Evolutionary conservation across 2,329 filamentous ascomycete genomes (phyloP).

Genomic region (Cordyceps tenuipes): DNA sequence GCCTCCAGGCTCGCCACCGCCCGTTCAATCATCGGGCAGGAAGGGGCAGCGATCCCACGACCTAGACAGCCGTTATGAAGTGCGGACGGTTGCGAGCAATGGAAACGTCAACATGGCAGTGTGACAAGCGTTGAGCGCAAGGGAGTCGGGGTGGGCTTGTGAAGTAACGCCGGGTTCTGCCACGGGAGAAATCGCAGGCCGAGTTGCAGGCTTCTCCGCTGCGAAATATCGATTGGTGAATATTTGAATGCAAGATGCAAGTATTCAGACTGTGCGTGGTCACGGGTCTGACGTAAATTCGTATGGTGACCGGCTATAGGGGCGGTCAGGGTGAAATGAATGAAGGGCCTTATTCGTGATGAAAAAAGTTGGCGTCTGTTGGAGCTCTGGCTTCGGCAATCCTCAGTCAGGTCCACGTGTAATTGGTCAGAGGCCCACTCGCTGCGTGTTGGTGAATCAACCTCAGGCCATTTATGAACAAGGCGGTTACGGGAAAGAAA

Average conservation of each 20-base stretch:
- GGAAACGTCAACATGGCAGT: not conserved
- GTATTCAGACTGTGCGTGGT: not conserved
- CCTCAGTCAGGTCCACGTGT: not conserved
- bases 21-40: slow-evolving; percentile 47
- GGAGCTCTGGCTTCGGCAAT: slow-evolving; percentile 10
- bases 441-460: not conserved
- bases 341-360: not conserved
- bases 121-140: not conserved
- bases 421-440: slow-evolving; percentile 9
- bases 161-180: not conserved
- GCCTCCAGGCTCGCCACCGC: slow-evolving; percentile 48
- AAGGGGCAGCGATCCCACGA: not conserved
- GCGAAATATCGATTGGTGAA: not conserved
- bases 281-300: not conserved
- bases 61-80: not conserved
- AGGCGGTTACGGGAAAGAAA: not conserved
- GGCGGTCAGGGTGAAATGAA: not conserved
- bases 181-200: not conserved
- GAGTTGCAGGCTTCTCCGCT: not conserved
- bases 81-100: not conserved
- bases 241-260: not conserved
- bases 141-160: not conserved
- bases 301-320: not conserved
- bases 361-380: slow-evolving; percentile 9
- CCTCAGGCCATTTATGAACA: not conserved